Evolutionary conservation across 2,329 filamentous ascomycete species (phyloP), one percentile per base, ranked within the genome.

Genomic region (Gnomoniopsis smithogilvyi): DNA sequence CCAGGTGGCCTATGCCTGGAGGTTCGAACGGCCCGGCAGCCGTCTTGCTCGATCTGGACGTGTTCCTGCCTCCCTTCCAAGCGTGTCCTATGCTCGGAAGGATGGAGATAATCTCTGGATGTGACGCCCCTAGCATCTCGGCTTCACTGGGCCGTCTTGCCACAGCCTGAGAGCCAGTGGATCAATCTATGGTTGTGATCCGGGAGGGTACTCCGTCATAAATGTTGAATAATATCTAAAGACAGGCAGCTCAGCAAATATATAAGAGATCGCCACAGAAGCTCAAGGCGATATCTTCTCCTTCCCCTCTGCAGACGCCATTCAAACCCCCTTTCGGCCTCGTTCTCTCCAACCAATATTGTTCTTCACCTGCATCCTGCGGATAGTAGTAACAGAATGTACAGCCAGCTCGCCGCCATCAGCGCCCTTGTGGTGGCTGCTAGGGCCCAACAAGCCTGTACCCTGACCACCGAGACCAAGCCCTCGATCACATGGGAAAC

Each of bases 401-500:
- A 48, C 41, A 48, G 30, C 26, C 52, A 52, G 30, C 24, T 58
- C 24, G 49, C 55, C 41, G 49, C 49, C 38, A 36, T 58, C 55
- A 48, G 41, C 43, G 49, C 49, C 41, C 33, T 53, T 36, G 56
- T 53, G 33, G 56, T 45, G 12, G n/a, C 48, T 10, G 50, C 61
- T 43, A 53, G 47, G 30, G 56, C 56, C 17, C 56, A 58, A 22
- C 22, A 58, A 49, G 50, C 34, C 41, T 83, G 83, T 68, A 73
- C 74, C 34, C 65, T 74, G 62, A 75, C 71, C 51, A 62, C 74
- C 14, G 83, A 85, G 67, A 75, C 65, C 24, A 83, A 86, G 67
- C 84, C 83, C 21, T 59, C 75, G 33, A 71, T 87, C 65, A 75
- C 70, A 60, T 84, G 81, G 78, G 73, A 78, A 61, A 76, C 76